Evolutionary conservation across 2,329 filamentous ascomycete species (phyloP).

Genomic region (Colletotrichum sp.): DNA sequence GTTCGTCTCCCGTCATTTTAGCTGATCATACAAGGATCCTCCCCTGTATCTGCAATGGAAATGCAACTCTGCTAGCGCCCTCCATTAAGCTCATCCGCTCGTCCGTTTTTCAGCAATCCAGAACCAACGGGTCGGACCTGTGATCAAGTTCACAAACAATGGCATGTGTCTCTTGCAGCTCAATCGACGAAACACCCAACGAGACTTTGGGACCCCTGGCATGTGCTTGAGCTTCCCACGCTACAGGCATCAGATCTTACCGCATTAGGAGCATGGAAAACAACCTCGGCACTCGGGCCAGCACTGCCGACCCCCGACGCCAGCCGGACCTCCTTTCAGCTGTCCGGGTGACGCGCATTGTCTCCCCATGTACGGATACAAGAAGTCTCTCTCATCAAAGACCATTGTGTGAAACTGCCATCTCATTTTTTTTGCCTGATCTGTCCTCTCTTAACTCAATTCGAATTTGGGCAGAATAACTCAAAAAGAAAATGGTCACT

Average conservation of each 20-base stretch:
- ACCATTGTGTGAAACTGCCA: background rate
- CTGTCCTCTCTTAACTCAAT: background rate
- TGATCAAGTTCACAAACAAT: background rate
- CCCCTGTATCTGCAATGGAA: background rate
- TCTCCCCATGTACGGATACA: background rate
- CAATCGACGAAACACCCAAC: background rate
- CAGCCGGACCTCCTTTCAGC: conserved; percentile 16
- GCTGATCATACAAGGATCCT: background rate
- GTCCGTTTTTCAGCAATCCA: background rate
- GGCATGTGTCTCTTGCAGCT: background rate
- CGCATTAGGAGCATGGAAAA: background rate
- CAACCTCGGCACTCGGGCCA: conserved; percentile 20
- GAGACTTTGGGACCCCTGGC: background rate
- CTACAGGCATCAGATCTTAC: background rate
- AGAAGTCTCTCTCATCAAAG: background rate
- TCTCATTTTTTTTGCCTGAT: background rate
- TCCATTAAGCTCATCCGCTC: background rate
- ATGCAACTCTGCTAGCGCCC: background rate
- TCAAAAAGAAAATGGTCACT: conserved; percentile 1
- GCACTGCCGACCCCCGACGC: conserved; percentile 15
- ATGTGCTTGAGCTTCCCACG: conserved; percentile 16
- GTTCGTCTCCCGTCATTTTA: background rate
- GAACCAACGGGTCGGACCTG: background rate
- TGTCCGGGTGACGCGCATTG: background rate
- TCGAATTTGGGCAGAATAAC: background rate